These are phyloP conservation scores for Fragilariopsis cylindrus DNA, from an alignment of 108 stramenopile species.

Conservation along the genomic window DNA sequence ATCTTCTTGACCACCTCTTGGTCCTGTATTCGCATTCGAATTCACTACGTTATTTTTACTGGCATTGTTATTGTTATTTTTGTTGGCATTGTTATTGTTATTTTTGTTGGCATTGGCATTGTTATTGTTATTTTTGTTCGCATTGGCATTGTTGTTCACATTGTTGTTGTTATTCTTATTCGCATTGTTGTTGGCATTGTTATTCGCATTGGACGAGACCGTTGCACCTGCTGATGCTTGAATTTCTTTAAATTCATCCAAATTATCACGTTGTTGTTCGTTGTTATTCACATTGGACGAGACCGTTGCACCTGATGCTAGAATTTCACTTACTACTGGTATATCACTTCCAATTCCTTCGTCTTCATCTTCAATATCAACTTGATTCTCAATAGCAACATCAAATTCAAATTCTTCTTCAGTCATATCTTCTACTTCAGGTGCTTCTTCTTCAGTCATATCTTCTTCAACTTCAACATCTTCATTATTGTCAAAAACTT, in stretches of 20 bases:
- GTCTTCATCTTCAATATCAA: neutral
- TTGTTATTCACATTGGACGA: neutral
- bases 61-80: neutral
- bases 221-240: neutral
- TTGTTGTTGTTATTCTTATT: neutral
- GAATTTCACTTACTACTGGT: neutral
- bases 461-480: neutral
- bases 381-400: neutral
- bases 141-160: neutral
- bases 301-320: too few species aligned
- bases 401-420: neutral
- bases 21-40: neutral
- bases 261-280: neutral
- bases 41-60: neutral
- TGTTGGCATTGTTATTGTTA: neutral
- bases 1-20: constrained; percentile 2
- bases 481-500: neutral
- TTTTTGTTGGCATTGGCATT: neutral
- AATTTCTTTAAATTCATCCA: neutral
- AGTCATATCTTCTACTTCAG: neutral
- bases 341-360: neutral
- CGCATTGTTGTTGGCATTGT: neutral
- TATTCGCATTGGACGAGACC: neutral
- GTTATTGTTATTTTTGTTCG: neutral
- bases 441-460: neutral